phyloP scores from a whole-genome alignment of 1,284 basidiomycete genomes.

The Ceratorhiza oryzae-sativae region DNA sequence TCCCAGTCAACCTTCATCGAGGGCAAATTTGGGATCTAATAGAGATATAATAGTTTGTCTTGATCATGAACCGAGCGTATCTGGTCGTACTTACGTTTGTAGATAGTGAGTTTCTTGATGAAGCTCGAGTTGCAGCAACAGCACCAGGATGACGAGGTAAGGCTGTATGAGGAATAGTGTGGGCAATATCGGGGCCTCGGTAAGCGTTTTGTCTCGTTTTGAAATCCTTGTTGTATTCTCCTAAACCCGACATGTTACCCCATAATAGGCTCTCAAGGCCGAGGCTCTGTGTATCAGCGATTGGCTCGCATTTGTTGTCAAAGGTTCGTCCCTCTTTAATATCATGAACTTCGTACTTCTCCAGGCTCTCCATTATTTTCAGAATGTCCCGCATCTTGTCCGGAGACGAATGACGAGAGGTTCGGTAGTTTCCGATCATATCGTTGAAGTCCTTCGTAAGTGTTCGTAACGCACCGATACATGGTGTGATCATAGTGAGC shows the following conservation, averaged over 20 bases:
- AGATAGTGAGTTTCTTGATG: no score
- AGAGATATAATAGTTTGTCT: no score
- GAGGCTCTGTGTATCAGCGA: background rate
- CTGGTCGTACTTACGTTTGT: no score
- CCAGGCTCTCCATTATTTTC: background rate
- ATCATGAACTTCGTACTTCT: background rate
- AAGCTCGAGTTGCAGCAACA: background rate
- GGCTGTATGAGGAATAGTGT: background rate
- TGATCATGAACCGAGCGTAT: background rate
- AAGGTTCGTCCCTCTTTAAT: background rate
- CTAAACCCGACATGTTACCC: background rate
- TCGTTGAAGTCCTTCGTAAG: background rate
- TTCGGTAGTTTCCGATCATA: background rate
- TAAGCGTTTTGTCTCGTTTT: slow-evolving; percentile 3
- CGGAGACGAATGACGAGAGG: background rate
- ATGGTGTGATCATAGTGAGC: slow-evolving; percentile 3
- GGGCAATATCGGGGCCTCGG: background rate
- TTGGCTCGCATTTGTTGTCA: background rate
- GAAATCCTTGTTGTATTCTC: background rate
- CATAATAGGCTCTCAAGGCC: background rate
- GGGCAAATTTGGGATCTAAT: background rate
- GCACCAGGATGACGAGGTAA: background rate
- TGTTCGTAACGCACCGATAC: background rate
- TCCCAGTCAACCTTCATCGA: background rate
- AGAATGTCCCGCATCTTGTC: background rate